Evolutionary conservation across 2,329 filamentous ascomycete species (phyloP).

Genomic region (Colletotrichum lupini): DNA sequence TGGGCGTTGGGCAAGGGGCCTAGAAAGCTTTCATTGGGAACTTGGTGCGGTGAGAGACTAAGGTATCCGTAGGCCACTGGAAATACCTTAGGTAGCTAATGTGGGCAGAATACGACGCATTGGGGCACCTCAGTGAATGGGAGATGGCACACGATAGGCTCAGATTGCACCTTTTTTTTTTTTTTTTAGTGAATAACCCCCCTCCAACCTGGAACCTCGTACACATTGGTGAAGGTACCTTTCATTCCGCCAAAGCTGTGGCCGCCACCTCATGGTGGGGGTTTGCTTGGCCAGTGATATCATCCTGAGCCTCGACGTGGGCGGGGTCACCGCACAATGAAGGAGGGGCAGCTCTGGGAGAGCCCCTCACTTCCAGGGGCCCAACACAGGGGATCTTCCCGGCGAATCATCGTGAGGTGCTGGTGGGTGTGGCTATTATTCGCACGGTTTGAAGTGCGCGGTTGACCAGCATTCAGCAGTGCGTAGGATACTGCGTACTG

Average conservation of each 20-base stretch:
- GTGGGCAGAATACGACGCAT: background rate
- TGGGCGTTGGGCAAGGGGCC: constrained; percentile 1
- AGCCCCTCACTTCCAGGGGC: constrained; percentile 25
- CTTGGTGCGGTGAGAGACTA: constrained; percentile 15
- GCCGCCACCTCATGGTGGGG: constrained; percentile 20
- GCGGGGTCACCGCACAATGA: constrained; percentile 13
- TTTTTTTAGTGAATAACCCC: background rate
- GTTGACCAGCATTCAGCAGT: background rate
- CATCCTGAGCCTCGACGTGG: constrained; percentile 25
- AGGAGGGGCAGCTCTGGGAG: constrained; percentile 27
- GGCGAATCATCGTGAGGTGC: background rate
- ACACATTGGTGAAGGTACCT: background rate
- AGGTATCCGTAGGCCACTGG: background rate
- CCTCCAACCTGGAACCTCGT: background rate
- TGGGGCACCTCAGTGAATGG: constrained; percentile 10
- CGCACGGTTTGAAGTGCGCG: background rate
- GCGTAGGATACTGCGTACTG: background rate
- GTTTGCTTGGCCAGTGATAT: constrained; percentile 32
- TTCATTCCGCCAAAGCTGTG: constrained; percentile 1
- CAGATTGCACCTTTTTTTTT: background rate
- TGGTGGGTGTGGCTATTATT: background rate
- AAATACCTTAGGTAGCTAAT: background rate
- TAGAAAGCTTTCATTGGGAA: constrained; percentile 5
- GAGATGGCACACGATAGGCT: constrained; percentile 18
- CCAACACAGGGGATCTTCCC: background rate